Conservation (phyloP, 2,329 filamentous ascomycete species). For the Sphaerulina musiva region DNA sequence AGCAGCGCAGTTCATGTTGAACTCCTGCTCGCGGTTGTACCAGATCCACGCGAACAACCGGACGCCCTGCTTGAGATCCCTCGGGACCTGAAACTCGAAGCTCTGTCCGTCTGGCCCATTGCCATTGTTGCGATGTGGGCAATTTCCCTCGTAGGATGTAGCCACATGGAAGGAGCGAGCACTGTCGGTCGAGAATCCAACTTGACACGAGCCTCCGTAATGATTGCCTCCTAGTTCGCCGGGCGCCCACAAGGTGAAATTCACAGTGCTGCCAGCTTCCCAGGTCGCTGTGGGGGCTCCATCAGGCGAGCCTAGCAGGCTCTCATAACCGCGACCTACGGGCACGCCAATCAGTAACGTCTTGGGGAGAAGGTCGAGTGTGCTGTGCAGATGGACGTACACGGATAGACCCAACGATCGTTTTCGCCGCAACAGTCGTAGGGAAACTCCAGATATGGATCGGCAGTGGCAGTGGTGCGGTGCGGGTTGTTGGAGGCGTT, state of each 20-base stretch:
- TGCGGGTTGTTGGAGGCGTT: slow-evolving; percentile 42
- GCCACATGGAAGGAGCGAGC: slow-evolving; percentile 43
- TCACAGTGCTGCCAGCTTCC: slow-evolving; percentile 38
- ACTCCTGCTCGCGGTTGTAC: slow-evolving; percentile 45
- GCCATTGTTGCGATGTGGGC: slow-evolving; percentile 39
- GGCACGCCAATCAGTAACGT: not conserved
- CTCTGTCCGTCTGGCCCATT: slow-evolving; percentile 37
- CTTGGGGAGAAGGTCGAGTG: not conserved
- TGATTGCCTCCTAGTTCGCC: slow-evolving; percentile 34
- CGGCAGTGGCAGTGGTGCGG: slow-evolving; percentile 30
- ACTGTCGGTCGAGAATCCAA: slow-evolving; percentile 39
- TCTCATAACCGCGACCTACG: slow-evolving; percentile 37
- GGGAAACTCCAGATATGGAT: slow-evolving; percentile 39
- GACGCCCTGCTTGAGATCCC: slow-evolving; percentile 38
- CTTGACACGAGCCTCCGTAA: slow-evolving; percentile 44
- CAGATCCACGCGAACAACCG: slow-evolving; percentile 45
- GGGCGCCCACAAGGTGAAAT: slow-evolving; percentile 35
- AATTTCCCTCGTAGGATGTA: slow-evolving; percentile 44
- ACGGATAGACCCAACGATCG: slow-evolving; percentile 33
- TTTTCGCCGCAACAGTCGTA: slow-evolving; percentile 41
- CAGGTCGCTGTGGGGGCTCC: slow-evolving; percentile 41
- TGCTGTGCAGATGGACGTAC: slow-evolving; percentile 15
- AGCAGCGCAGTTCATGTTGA: slow-evolving; percentile 42
- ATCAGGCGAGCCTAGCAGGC: slow-evolving; percentile 40
- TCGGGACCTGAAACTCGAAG: slow-evolving; percentile 43